A percentile compares a stretch with the other conserved stretches of the same genome.
phyloP scores from a whole-genome alignment of 1,139 yeast species.

The Casaregolazyma suthepensis region DNA sequence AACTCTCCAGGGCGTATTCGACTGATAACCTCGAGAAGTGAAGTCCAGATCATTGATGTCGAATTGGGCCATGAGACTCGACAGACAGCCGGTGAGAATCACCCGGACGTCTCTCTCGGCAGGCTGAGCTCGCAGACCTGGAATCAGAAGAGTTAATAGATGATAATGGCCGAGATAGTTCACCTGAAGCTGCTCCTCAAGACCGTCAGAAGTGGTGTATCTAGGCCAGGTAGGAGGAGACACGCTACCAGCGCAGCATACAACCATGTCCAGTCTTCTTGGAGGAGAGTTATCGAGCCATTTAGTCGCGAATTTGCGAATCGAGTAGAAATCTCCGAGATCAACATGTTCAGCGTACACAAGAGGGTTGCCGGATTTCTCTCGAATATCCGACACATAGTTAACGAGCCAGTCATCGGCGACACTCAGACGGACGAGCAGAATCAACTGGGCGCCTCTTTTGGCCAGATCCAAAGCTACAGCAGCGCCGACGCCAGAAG shows the following conservation, averaged over 20 bases:
- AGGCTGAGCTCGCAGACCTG: slow-evolving; percentile 81
- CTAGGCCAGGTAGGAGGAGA: slow-evolving; percentile 62
- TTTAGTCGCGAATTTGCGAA: slow-evolving; percentile 86
- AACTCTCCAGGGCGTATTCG: slow-evolving; percentile 60
- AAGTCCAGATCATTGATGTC: slow-evolving; percentile 65
- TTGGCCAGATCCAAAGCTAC: slow-evolving; percentile 67
- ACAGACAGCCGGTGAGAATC: slow-evolving; percentile 65
- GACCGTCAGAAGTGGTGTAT: slow-evolving; percentile 66
- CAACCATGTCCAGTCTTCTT: slow-evolving; percentile 78
- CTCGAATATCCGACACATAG: slow-evolving; percentile 70
- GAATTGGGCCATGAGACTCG: slow-evolving; percentile 66
- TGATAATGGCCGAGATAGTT: slow-evolving; percentile 81
- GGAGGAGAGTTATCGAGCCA: slow-evolving; percentile 94
- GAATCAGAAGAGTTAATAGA: slow-evolving; percentile 67
- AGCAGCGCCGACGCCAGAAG: slow-evolving; percentile 82
- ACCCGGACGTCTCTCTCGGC: slow-evolving; percentile 91
- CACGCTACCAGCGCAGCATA: slow-evolving; percentile 82
- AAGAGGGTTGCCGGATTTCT: slow-evolving; percentile 59
- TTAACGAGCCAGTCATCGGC: slow-evolving; percentile 73
- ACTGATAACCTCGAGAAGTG: slow-evolving; percentile 55
- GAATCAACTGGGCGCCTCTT: slow-evolving; percentile 79
- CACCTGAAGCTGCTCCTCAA: slow-evolving; percentile 76
- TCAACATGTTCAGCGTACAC: slow-evolving; percentile 89
- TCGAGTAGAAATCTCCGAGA: slow-evolving; percentile 61
- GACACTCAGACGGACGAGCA: slow-evolving; percentile 49